Evolutionary conservation across 257 asterid genomes (phyloP).

Genomic region (Nicotiana otophora): DNA sequence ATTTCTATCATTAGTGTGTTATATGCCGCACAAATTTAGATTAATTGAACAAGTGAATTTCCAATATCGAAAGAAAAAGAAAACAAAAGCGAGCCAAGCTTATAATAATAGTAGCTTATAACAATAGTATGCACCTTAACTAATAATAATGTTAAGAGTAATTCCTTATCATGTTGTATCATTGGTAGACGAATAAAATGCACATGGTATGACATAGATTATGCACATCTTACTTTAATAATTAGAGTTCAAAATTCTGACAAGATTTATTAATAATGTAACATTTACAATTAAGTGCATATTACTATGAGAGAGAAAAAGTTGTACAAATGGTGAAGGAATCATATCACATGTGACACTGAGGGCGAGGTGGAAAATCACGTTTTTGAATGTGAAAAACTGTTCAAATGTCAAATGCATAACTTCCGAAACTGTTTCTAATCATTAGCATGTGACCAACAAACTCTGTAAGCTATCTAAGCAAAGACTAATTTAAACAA

Average conservation of each 20-base stretch:
- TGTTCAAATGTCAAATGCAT: not conserved
- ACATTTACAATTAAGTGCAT: not conserved
- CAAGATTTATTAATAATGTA: not conserved
- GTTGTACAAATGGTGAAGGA: conserved; percentile 1
- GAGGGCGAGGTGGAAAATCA: conserved; percentile 5
- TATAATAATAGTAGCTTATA: no score
- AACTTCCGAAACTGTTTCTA: not conserved
- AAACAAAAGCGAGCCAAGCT: no score
- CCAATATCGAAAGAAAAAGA: no score
- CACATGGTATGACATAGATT: conserved; percentile 7
- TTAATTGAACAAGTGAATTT: not conserved
- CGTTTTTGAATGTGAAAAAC: conserved; percentile 9
- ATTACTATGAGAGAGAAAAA: not conserved
- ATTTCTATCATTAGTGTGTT: no score
- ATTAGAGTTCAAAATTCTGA: not conserved
- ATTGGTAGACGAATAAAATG: not conserved
- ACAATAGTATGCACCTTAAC: not conserved
- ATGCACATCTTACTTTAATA: not conserved
- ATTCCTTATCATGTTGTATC: not conserved
- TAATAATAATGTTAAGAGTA: not conserved
- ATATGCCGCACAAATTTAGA: no score
- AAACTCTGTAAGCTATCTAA: not conserved
- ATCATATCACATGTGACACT: conserved; percentile 8
- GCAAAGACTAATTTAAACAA: not conserved
- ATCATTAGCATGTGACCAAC: conserved; percentile 8